phyloP scores from a whole-genome alignment of 164 flowering plant genomes.

The Sedum album region DNA sequence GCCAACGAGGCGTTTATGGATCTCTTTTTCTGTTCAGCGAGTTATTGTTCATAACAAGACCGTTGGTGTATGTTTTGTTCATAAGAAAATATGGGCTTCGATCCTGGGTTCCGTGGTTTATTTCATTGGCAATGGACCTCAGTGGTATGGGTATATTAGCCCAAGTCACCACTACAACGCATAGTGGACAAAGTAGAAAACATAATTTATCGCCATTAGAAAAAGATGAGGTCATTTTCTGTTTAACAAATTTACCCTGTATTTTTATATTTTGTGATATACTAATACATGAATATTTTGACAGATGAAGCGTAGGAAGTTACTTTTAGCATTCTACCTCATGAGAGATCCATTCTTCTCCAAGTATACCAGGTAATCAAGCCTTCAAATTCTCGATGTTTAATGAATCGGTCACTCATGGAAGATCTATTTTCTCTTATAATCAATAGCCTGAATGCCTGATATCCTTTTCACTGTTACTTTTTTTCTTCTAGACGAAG shows the following conservation, averaged over 20 bases:
- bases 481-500: constrained; percentile 45
- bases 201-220: constrained; percentile 42
- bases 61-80: constrained; percentile 75
- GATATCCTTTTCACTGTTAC: neutral
- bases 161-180: constrained; percentile 20
- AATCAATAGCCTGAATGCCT: no score
- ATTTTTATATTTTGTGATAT: neutral
- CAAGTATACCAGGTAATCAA: constrained; percentile 68
- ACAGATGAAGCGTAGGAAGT: constrained; percentile 74
- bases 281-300: constrained; percentile 2
- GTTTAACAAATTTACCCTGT: neutral
- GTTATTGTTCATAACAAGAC: constrained; percentile 62
- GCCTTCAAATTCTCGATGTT: neutral
- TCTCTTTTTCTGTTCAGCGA: constrained; percentile 61
- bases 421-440: neutral
- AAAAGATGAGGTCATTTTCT: constrained; percentile 64
- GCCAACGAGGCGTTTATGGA: constrained; percentile 68
- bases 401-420: neutral
- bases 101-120: constrained; percentile 90
- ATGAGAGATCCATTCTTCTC: constrained; percentile 97
- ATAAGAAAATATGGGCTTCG: constrained; percentile 75
- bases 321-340: constrained; percentile 83
- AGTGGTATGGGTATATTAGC: constrained; percentile 53
- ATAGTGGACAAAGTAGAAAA: constrained; percentile 15
- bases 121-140: constrained; percentile 63